A percentile compares a stretch with the other conserved stretches of the same genome.
Evolutionary conservation across 1,284 basidiomycete species (phyloP).

Genomic region (Neonothopanus nambi): DNA sequence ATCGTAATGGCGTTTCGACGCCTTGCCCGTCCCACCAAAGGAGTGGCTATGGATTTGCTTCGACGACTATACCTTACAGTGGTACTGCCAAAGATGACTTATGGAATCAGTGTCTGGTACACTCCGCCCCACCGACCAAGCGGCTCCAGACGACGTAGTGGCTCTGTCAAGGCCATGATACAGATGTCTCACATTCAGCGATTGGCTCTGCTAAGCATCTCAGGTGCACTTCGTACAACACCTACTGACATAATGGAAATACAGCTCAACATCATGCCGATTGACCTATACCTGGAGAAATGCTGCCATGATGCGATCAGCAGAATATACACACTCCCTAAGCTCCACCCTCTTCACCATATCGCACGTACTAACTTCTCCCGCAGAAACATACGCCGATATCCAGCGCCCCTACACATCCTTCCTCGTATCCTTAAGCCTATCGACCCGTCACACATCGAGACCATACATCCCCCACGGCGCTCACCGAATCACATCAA

Average conservation of each 20-base stretch:
- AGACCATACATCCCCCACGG: slow-evolving; percentile 20
- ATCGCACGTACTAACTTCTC: background rate
- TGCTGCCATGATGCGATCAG: slow-evolving; percentile 17
- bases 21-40: slow-evolving; percentile 19
- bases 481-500: background rate
- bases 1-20: slow-evolving; percentile 23
- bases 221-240: slow-evolving; percentile 25
- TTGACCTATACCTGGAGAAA: slow-evolving; percentile 21
- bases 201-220: slow-evolving; percentile 20
- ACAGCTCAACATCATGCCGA: slow-evolving; percentile 24
- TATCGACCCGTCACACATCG: slow-evolving; percentile 10
- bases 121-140: slow-evolving; percentile 19
- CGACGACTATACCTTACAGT: slow-evolving; percentile 29
- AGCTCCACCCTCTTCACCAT: slow-evolving; percentile 17
- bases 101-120: slow-evolving; percentile 37
- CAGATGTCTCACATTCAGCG: slow-evolving; percentile 19
- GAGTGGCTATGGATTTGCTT: slow-evolving; percentile 16
- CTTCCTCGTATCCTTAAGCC: slow-evolving; percentile 8
- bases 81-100: slow-evolving; percentile 35
- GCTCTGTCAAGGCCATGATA: slow-evolving; percentile 7
- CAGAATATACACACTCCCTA: slow-evolving; percentile 22
- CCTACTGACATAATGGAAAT: slow-evolving; percentile 25
- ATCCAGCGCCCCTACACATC: slow-evolving; percentile 14
- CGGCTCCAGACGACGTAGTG: background rate
- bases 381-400: background rate